Evolutionary conservation across 2,329 filamentous ascomycete species (phyloP), one percentile per base, ranked within the genome.

Genomic region (Zymoseptoria ardabiliae): DNA sequence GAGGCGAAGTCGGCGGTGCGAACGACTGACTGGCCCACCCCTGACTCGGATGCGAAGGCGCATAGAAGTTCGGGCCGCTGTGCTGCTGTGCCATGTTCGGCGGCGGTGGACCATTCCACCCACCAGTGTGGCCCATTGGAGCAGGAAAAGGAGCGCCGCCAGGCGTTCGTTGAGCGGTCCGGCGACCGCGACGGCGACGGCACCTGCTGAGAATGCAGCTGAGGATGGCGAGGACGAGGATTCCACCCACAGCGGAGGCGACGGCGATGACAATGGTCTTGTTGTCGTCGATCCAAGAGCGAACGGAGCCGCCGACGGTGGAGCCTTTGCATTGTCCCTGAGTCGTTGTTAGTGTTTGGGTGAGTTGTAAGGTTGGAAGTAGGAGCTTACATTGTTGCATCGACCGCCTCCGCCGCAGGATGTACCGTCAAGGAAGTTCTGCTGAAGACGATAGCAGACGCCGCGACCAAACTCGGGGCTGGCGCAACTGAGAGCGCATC

Each of bases 401-500:
- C 78, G 81, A 6, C 94, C 94, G 57, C 90, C 90, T 19, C 88
- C 89, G 56, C 85, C 82, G 72, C 94, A 99, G 1, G 83, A 78
- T 0, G 94, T 97, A 19, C 94, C 94, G 71, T 99, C 94, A 28
- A 97, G 79, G 76, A 96, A 97, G 75, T 95, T 94, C 72, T 97
- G 91, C 72, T 90, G 87, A 76, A 95, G 83, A 21, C 82, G 82
- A 61, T 88, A 86, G 74, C 91, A 96, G 7, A 82, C 79, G 59
- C 83, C 82, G 5, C 77, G 63, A 7, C 84, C 84, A 59, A 92
- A 86, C 58, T 84, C 78, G 4, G 90, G 85, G 22, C 87, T 88
- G 2, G 82, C 81, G 74, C 94, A 99, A 54, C 85, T 86, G 55
- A 97, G 78, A 63, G 83, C 80, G 75, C 94, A 99, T 54, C 85